Conservation (phyloP, 1,139 yeast genomes). For the Taphrina wiesneri region DNA sequence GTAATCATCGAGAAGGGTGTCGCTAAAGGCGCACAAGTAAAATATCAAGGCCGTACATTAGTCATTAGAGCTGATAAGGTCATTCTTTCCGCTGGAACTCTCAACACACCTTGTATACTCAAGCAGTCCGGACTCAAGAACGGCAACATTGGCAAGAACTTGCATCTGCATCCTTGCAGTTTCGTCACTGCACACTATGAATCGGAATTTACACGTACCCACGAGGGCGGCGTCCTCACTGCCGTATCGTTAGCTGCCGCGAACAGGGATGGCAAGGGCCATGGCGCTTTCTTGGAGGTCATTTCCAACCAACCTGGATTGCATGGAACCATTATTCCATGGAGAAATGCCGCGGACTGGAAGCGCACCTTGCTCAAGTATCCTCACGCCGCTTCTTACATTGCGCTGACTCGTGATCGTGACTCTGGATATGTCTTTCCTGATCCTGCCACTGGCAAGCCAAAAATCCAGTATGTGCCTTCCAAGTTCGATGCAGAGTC, state of each 20-base stretch:
- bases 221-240: slow-evolving; percentile 55
- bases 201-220: slow-evolving; percentile 47
- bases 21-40: slow-evolving; percentile 52
- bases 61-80: slow-evolving; percentile 54
- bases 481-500: slow-evolving; percentile 53
- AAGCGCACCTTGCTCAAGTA: slow-evolving; percentile 50
- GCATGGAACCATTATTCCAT: slow-evolving; percentile 51
- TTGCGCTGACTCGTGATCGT: slow-evolving; percentile 56
- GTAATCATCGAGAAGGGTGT: slow-evolving; percentile 51
- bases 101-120: slow-evolving; percentile 57
- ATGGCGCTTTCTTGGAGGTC: slow-evolving; percentile 61
- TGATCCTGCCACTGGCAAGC: slow-evolving; percentile 48
- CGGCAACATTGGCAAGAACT: slow-evolving; percentile 56
- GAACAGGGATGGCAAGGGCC: slow-evolving; percentile 58
- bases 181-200: slow-evolving; percentile 52
- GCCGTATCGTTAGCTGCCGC: slow-evolving; percentile 54
- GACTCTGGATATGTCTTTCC: slow-evolving; percentile 51
- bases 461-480: slow-evolving; percentile 51
- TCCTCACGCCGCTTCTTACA: slow-evolving; percentile 50
- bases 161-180: slow-evolving; percentile 58
- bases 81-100: slow-evolving; percentile 55
- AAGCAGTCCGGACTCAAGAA: slow-evolving; percentile 58
- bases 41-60: slow-evolving; percentile 45
- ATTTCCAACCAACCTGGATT: slow-evolving; percentile 54
- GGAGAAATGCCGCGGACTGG: slow-evolving; percentile 49